Evolutionary conservation across 2,329 filamentous ascomycete species (phyloP).

Genomic region (Colletotrichum echinochloae): DNA sequence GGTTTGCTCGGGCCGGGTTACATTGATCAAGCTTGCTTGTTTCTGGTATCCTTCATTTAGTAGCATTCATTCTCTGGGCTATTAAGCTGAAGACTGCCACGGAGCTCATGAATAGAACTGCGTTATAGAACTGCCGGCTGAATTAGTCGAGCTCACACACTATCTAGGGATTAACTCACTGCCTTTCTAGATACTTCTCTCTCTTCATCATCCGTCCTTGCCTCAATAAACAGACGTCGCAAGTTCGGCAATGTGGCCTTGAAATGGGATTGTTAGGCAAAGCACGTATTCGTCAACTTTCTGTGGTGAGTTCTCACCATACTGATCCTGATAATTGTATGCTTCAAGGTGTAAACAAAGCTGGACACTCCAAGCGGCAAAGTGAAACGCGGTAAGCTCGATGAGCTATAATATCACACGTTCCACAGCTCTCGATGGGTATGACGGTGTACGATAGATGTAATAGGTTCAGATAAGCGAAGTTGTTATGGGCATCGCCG

Average conservation of each 20-base stretch:
- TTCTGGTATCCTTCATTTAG: slow-evolving; percentile 40
- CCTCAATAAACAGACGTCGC: slow-evolving; percentile 95
- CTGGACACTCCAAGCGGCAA: too few species aligned
- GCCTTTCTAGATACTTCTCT: slow-evolving; percentile 93
- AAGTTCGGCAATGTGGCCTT: slow-evolving; percentile 90
- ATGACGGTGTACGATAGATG: neutral
- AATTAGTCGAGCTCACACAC: neutral
- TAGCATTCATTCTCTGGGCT: slow-evolving; percentile 83
- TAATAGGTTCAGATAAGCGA: neutral
- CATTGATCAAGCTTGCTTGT: neutral
- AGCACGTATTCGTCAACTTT: neutral
- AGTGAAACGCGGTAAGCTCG: neutral
- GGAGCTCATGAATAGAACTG: slow-evolving; percentile 95
- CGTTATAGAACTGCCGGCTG: slow-evolving; percentile 90
- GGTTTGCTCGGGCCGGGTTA: neutral
- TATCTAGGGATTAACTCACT: slow-evolving; percentile 63
- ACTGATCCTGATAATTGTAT: slow-evolving; percentile 15
- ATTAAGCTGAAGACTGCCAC: slow-evolving; percentile 94
- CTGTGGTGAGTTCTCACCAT: slow-evolving; percentile 23
- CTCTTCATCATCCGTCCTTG: slow-evolving; percentile 92
- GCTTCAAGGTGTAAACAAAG: neutral
- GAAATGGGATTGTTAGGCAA: slow-evolving; percentile 24
- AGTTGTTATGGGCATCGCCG: neutral
- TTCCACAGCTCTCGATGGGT: neutral
- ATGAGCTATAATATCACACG: neutral